These are phyloP conservation scores for Epichloe typhina DNA, from an alignment of 2,329 filamentous ascomycete species.

Conservation along the genomic window DNA sequence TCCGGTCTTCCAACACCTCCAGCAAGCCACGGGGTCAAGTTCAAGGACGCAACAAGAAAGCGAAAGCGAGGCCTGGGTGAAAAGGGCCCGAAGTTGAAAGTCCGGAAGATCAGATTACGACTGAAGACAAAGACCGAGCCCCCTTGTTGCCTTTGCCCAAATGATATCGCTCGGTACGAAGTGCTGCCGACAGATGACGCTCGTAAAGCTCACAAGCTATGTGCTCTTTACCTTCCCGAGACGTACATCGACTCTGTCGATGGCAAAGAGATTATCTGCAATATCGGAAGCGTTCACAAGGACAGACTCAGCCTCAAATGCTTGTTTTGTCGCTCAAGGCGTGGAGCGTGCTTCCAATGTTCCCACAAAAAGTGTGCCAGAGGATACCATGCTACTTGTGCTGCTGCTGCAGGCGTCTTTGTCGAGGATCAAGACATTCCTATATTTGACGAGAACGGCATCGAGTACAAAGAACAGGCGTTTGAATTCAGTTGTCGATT, in stretches of 20 bases:
- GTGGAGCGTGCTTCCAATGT: conserved; percentile 94
- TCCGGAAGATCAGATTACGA: conserved; percentile 71
- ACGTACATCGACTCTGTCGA: conserved; percentile 68
- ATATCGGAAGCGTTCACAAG: conserved; percentile 71
- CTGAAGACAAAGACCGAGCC: conserved; percentile 59
- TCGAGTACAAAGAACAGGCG: conserved; percentile 81
- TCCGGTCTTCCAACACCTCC: conserved; percentile 70
- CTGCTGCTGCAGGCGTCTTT: conserved; percentile 80
- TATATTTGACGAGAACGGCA: conserved; percentile 79
- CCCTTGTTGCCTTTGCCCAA: conserved; percentile 89
- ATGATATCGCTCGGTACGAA: conserved; percentile 69
- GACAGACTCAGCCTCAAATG: conserved; percentile 86
- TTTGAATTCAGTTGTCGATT: conserved; percentile 93
- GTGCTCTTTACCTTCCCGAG: conserved; percentile 83
- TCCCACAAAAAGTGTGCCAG: conserved; percentile 87
- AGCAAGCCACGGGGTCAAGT: conserved; percentile 56
- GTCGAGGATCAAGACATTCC: conserved; percentile 78
- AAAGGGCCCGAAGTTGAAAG: conserved; percentile 36
- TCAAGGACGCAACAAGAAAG: conserved; percentile 50
- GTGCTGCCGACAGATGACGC: conserved; percentile 82
- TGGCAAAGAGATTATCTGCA: conserved; percentile 60
- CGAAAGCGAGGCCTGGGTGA: conserved; percentile 30
- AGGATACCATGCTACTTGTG: conserved; percentile 91
- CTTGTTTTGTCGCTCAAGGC: conserved; percentile 85
- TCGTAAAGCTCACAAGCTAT: conserved; percentile 74